phyloP scores from a whole-genome alignment of 768 basidiomycete genomes.

The Termitomyces sp. region DNA sequence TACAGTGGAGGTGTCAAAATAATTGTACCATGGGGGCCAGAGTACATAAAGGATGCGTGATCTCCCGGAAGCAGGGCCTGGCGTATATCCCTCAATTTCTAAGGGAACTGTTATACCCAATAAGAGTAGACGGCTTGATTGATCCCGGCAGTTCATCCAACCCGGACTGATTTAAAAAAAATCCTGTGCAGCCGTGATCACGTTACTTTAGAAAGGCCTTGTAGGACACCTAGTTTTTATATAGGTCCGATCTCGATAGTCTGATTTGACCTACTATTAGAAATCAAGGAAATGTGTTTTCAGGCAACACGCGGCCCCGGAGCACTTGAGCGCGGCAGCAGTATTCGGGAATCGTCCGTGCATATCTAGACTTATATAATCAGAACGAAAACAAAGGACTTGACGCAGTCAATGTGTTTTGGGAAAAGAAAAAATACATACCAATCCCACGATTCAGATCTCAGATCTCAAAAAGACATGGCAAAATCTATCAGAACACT shows the following conservation, averaged over 20 bases:
- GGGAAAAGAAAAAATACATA: neutral
- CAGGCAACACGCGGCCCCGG: too few species aligned
- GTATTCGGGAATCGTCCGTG: too few species aligned
- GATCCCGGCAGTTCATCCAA: neutral
- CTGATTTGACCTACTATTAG: too few species aligned
- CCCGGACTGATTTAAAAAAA: neutral
- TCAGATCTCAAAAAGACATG: neutral
- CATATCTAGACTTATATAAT: too few species aligned
- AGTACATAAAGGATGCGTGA: neutral
- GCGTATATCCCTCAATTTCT: neutral
- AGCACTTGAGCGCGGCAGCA: too few species aligned
- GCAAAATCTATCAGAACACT: constrained; percentile 7
- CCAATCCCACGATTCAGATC: neutral
- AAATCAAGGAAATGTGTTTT: too few species aligned
- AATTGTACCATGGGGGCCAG: neutral
- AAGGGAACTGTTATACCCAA: neutral
- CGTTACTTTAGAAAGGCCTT: too few species aligned
- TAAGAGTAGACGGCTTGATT: neutral
- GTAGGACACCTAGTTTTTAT: too few species aligned
- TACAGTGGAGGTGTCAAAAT: neutral
- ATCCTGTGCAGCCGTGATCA: neutral
- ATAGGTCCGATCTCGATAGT: too few species aligned
- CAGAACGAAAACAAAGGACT: too few species aligned
- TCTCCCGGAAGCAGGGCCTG: neutral
- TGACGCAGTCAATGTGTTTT: neutral